A percentile compares a stretch with the other conserved stretches of the same genome.
Conservation (phyloP, 2,329 filamentous ascomycete genomes). For the Thelonectria blattea region DNA sequence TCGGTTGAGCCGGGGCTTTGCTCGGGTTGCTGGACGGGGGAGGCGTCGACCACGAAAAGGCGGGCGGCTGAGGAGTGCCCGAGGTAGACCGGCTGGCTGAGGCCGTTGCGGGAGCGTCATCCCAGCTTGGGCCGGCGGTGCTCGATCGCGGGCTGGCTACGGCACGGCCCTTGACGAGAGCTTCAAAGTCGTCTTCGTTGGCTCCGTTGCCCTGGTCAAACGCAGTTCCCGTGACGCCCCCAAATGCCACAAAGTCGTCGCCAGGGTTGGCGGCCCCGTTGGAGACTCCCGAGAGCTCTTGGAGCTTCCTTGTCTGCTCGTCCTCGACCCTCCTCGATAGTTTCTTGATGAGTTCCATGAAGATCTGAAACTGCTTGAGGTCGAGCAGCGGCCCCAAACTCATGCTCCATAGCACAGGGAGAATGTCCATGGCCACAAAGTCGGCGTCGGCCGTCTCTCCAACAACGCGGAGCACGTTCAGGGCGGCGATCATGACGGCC, state of each 20-base stretch:
- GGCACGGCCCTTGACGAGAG: slow-evolving; percentile 76
- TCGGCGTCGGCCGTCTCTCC: slow-evolving; percentile 84
- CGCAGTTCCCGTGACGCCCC: slow-evolving; percentile 66
- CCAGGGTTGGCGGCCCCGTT: slow-evolving; percentile 57
- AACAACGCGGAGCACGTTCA: slow-evolving; percentile 84
- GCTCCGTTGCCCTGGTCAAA: slow-evolving; percentile 60
- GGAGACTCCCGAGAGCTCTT: slow-evolving; percentile 74
- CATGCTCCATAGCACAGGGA: slow-evolving; percentile 92
- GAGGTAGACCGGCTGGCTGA: slow-evolving; percentile 45
- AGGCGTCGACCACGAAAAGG: slow-evolving; percentile 71
- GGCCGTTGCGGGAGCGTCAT: slow-evolving; percentile 46
- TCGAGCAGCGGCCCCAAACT: slow-evolving; percentile 88
- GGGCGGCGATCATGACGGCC: slow-evolving; percentile 92
- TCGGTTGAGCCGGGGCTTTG: slow-evolving; percentile 41
- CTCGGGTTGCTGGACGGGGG: slow-evolving; percentile 48
- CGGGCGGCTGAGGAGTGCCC: slow-evolving; percentile 51
- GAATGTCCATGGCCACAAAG: slow-evolving; percentile 88
- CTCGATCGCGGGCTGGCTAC: slow-evolving; percentile 44
- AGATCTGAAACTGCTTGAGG: slow-evolving; percentile 84
- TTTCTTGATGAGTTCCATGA: slow-evolving; percentile 86
- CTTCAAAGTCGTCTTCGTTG: slow-evolving; percentile 80
- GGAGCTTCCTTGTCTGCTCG: slow-evolving; percentile 87
- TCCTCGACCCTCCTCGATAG: slow-evolving; percentile 82
- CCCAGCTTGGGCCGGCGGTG: slow-evolving; percentile 57
- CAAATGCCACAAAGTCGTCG: slow-evolving; percentile 75